Percentiles rank a stretch among this genome's conserved stretches.
Conservation (phyloP, 345 rosid genomes). For the Bruguiera sexangula region DNA sequence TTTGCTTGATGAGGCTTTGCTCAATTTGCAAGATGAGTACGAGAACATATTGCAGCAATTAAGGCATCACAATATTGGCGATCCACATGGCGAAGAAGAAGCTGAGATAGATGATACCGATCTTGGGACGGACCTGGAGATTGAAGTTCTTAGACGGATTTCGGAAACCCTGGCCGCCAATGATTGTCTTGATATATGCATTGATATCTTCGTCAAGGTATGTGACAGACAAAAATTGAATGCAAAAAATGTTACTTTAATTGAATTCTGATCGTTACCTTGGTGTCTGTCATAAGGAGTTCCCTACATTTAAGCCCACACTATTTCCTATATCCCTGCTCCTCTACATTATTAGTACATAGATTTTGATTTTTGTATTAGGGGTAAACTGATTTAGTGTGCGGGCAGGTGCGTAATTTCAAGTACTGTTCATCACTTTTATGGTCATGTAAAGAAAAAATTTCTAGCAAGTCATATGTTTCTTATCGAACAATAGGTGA, state of each 20-base stretch:
- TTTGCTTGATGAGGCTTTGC: constrained; percentile 59
- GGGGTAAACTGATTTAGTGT: too few relatives aligned
- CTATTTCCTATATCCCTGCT: background rate
- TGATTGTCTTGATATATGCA: constrained; percentile 67
- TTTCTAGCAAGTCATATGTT: background rate
- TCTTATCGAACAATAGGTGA: constrained; percentile 33
- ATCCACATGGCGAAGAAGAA: constrained; percentile 19
- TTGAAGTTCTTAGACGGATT: constrained; percentile 41
- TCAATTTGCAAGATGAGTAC: constrained; percentile 55
- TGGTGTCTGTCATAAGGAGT: too few relatives aligned
- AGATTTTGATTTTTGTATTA: too few relatives aligned
- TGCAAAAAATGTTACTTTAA: too few relatives aligned
- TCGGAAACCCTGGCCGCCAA: constrained; percentile 45
- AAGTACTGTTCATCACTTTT: too few relatives aligned
- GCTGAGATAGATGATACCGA: constrained; percentile 20
- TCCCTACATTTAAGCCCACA: background rate
- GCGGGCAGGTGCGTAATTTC: too few relatives aligned
- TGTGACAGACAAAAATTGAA: background rate
- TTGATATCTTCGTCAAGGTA: constrained; percentile 62
- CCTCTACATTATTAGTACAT: background rate
- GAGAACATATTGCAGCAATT: constrained; percentile 42
- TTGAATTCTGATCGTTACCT: too few relatives aligned
- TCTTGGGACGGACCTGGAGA: constrained; percentile 49
- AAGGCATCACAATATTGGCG: constrained; percentile 41
- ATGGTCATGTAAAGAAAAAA: background rate